phyloP scores from a whole-genome alignment of 805 yeast species.

The Saccharomycopsis javanensis region DNA sequence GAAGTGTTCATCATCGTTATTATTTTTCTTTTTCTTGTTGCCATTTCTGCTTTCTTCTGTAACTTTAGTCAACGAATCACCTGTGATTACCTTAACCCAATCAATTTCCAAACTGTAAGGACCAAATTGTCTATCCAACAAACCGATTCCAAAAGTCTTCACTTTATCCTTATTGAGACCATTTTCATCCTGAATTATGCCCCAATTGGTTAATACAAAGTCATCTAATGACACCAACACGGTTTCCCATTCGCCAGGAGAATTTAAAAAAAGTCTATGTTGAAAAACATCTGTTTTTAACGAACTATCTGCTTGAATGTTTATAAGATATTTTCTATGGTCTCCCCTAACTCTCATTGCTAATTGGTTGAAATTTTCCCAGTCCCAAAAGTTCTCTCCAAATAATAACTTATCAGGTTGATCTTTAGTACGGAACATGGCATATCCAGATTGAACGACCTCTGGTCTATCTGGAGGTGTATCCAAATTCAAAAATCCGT shows the following conservation, averaged over 20 bases:
- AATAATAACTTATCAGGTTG: constrained; percentile 31
- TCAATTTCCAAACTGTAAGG: constrained; percentile 63
- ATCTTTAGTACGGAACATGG: constrained; percentile 77
- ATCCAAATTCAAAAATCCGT: constrained; percentile 60
- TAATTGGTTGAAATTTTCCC: constrained; percentile 52
- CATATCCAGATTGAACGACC: constrained; percentile 56
- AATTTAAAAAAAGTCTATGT: constrained; percentile 63
- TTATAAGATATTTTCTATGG: constrained; percentile 63
- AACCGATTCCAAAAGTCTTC: constrained; percentile 68
- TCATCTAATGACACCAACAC: constrained; percentile 69
- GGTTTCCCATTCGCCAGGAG: constrained; percentile 76
- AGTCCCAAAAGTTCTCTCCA: constrained; percentile 53
- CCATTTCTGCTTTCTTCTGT: constrained; percentile 27
- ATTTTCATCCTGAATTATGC: constrained; percentile 50
- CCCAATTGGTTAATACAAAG: constrained; percentile 77
- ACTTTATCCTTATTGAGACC: constrained; percentile 54
- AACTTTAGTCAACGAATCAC: constrained; percentile 37
- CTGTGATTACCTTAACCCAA: constrained; percentile 61
- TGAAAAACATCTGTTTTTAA: constrained; percentile 72
- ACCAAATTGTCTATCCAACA: constrained; percentile 69
- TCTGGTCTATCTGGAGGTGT: constrained; percentile 59
- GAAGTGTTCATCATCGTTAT: background rate
- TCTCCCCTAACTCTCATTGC: constrained; percentile 67
- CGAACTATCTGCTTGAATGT: constrained; percentile 74
- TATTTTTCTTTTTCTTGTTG: background rate